Base-by-base conservation (phyloP, 2,329 filamentous ascomycete genomes). In the Dichotomopilus funicola region DNA sequence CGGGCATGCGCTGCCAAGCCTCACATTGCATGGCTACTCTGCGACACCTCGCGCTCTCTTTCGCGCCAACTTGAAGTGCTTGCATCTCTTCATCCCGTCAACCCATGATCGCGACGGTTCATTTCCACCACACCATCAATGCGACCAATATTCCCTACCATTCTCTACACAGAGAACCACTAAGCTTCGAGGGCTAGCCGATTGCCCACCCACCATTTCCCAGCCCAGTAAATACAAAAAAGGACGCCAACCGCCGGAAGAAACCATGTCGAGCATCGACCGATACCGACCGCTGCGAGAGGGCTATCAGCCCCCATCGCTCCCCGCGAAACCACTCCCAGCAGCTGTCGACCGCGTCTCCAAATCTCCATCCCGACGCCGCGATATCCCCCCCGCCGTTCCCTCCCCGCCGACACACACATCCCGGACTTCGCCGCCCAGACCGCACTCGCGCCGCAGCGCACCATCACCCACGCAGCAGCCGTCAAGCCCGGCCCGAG, bases 381-480 rank as follows among this genome's bases (percentile, higher is more conserved):
- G 76, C 64, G 78, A 82, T 59, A 75, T 85, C 13, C 82, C 82
- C 47, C 82, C 82, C 9, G 78, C 81, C 31, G 82, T 76, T 38
- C 82, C 82, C 42, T 83, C 82, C 12, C 82, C 82, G 56, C 82
- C 82, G 3, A 75, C 78, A 41, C 74, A 78, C 51, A 77, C 75
- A 42, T 77, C 78, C 50, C 75, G 78, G 60, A 78, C 75, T 6
- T 83, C 80, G 45, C 80, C 79, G 8, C 78, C 80, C 27, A 75
- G 75, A 46, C 73, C 76, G 8, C 72, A 72, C 49, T 73, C 71
- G 52, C 72, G 70, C 56, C 70, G 71, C 45, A 70, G 70, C 63
- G 72, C 73, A 51, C 70, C 71, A 12, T 78, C 78, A 31, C 75
- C 78, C 10, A 64, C 69, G 42, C 71, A 66, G 19, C 19, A 27